These are phyloP conservation scores for Choanephora cucurbitarum DNA, from an alignment of 371 early-diverging fungal species.

Conservation along the genomic window DNA sequence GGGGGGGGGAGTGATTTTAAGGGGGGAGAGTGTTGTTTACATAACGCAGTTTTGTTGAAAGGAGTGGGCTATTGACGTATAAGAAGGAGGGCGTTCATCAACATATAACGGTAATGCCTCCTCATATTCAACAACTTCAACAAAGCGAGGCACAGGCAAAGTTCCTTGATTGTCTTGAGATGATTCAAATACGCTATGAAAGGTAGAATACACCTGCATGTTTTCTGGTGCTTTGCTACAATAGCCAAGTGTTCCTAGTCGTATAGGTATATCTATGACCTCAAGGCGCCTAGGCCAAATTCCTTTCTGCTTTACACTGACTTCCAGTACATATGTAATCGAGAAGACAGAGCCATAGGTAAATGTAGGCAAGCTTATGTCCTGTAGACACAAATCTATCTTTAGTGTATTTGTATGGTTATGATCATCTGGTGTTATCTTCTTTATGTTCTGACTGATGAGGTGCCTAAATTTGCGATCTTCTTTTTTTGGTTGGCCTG, in stretches of 20 bases:
- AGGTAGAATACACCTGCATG: slow-evolving; percentile 26
- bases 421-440: not conserved
- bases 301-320: slow-evolving; percentile 9
- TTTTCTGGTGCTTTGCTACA: slow-evolving; percentile 34
- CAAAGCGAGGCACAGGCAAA: slow-evolving; percentile 25
- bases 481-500: not conserved
- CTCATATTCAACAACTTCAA: slow-evolving; percentile 29
- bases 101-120: slow-evolving; percentile 34
- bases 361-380: slow-evolving; percentile 15
- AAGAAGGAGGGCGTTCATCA: slow-evolving; percentile 56
- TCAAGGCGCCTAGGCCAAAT: slow-evolving; percentile 7
- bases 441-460: not conserved
- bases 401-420: not conserved
- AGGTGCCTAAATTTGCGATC: not conserved
- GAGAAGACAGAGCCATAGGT: slow-evolving; percentile 15
- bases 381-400: not conserved
- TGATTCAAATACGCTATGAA: slow-evolving; percentile 7
- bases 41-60: not conserved
- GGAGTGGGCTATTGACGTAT: slow-evolving; percentile 39
- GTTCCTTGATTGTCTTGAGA: slow-evolving; percentile 4
- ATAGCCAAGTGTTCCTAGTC: slow-evolving; percentile 35
- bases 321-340: slow-evolving; percentile 10
- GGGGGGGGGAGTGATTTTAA: too few relatives aligned
- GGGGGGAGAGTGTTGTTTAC: not conserved
- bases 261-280: slow-evolving; percentile 24